Evolutionary conservation across 352 stramenopile species (phyloP), one percentile per base, ranked within the genome.

Genomic region (Globisporangium lucens): DNA sequence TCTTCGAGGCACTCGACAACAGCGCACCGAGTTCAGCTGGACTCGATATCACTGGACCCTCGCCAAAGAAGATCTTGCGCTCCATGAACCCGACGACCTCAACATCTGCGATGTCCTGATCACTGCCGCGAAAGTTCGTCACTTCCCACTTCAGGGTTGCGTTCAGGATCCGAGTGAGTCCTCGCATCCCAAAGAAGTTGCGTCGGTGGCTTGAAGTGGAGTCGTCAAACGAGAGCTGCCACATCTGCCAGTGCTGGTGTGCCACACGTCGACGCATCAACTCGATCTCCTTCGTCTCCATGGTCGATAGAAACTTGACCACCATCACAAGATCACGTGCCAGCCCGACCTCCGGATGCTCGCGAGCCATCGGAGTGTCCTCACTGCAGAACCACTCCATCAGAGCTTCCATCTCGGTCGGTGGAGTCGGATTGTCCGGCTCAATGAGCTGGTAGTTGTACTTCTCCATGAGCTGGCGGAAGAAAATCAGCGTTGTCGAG

Each of bases 271-370:
- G 85, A 20, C 88, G 87, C 85, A 96, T 94, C 1, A 96, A 71
- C 57, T 97, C 90, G 9, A 94, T 83, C 71, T 97, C 90, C 27
- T 92, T 94, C 1, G 86, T 96, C 62, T 97, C 90, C 90, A 97
- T 97, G 20, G 90, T 97, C 47, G 75, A 75, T 17, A 97, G 36
- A 58, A 96, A 96, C 63, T 97, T 97, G 24, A 91, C 85, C n/a
- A 91, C 72, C 75, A 91, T 82, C 30, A 93, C 87, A 17, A 96
- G 52, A 57, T 97, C 87, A 27, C 90, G 83, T 59, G 89, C 79
- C 15, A 96, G 68, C 0, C 70, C 77, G 24, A 96, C 87, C 70
- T 97, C 90, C 0, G 85, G 80, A 56, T 97, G 89, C 4, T 97
- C 84, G 33, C 79, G 74, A 24, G 88, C 83, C 78, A 97, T 91